These are phyloP conservation scores for Geranium brycei DNA, from an alignment of 345 rosid genomes.

Conservation along the genomic window DNA sequence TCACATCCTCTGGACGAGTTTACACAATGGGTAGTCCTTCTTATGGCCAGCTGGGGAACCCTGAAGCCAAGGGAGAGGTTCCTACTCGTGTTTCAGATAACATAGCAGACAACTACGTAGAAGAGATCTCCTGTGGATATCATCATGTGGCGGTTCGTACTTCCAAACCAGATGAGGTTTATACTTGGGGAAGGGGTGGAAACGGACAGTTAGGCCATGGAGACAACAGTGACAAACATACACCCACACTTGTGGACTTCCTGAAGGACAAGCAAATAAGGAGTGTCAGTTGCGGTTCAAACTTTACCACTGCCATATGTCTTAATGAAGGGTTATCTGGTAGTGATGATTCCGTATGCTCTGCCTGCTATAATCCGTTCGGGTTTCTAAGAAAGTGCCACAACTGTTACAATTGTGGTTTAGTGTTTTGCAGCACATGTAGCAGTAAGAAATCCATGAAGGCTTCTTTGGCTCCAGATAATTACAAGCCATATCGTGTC, in stretches of 20 bases:
- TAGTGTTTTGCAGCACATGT: neutral
- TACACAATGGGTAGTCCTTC: conserved; percentile 68
- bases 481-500: neutral
- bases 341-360: neutral
- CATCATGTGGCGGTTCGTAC: conserved; percentile 67
- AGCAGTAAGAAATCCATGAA: neutral
- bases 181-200: neutral
- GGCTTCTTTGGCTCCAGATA: neutral
- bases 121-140: conserved; percentile 75
- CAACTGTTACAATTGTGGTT: neutral
- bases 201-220: neutral
- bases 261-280: neutral
- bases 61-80: conserved; percentile 35
- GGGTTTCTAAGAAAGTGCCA: neutral
- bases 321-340: neutral
- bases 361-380: neutral
- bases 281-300: neutral
- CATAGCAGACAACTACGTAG: conserved; percentile 33
- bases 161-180: neutral
- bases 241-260: neutral
- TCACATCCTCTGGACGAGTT: conserved; percentile 52
- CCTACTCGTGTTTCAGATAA: conserved; percentile 54
- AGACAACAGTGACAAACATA: neutral
- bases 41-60: conserved; percentile 70
- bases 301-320: neutral